Conservation (phyloP, 306 rosid genomes). For the Dalbergia cultrata region DNA sequence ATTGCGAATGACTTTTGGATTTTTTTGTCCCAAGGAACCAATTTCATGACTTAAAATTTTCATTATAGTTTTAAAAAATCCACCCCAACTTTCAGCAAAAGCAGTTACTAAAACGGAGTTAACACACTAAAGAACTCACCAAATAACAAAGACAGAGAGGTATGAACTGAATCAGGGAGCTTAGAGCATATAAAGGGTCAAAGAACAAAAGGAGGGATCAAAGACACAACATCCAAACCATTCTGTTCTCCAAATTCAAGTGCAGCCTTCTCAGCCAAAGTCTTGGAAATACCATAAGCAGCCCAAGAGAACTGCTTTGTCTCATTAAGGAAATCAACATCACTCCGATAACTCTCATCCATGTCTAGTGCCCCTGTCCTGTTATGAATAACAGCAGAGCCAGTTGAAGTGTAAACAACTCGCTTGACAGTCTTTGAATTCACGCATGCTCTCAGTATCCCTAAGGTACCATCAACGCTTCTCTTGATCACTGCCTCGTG, state of each 20-base stretch:
- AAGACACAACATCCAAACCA: slow-evolving; percentile 68
- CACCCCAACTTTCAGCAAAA: no score
- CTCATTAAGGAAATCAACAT: slow-evolving; percentile 44
- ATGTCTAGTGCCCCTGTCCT: slow-evolving; percentile 3
- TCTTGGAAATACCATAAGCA: slow-evolving; percentile 63
- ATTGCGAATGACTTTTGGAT: no score
- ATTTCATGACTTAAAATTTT: no score
- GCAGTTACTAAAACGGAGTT: no score
- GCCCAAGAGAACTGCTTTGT: slow-evolving; percentile 34
- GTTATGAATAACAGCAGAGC: slow-evolving; percentile 47
- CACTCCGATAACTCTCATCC: slow-evolving; percentile 75
- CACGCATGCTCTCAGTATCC: slow-evolving; percentile 61
- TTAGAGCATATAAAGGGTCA: slow-evolving; percentile 73
- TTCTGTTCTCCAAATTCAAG: slow-evolving; percentile 60
- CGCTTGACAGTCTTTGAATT: slow-evolving; percentile 57
- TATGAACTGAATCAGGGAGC: slow-evolving; percentile 55
- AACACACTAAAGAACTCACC: slow-evolving; percentile 44
- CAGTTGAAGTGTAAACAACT: slow-evolving; percentile 69
- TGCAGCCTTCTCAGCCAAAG: slow-evolving; percentile 65
- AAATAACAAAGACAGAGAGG: slow-evolving; percentile 44
- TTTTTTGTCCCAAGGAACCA: no score
- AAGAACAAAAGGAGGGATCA: slow-evolving; percentile 59
- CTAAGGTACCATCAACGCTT: slow-evolving; percentile 63
- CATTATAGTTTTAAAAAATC: no score
- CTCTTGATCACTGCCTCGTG: slow-evolving; percentile 57